Evolutionary conservation across 371 early-diverging fungal species (phyloP), one percentile per base, ranked within the genome.

Genomic region (Saksenaea vasiformis): DNA sequence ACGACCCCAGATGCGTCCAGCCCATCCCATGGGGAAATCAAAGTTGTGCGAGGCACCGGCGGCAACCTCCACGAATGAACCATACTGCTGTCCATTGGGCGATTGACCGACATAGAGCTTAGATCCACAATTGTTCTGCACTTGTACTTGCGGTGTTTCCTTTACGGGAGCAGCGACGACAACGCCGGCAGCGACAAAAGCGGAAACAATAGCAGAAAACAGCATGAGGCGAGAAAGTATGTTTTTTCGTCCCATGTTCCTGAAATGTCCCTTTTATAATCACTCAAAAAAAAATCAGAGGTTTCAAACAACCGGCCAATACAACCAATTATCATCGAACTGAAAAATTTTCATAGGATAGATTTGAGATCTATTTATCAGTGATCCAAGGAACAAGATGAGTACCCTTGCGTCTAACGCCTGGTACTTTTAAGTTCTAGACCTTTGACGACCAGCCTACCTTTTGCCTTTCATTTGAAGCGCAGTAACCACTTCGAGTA

Each of bases 1-100:
- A 57, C 79, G 74, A 35, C 69, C 79, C 76, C 74, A 79, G 31
- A 75, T 70, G 34, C 79, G 74, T 27, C 79, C 79, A 58, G 70
- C 73, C 79, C 79, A 79, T 64, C 68, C 19, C 15, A 43, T 28
- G 17, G 54, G 34, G 28, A 66, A 56, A 36, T 54, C 56, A 37
- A 66, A 66, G 27, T 60, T 60, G 37, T 66, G 66, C 19, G 56
- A 55, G 13, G 34, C 58, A 55, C 67, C 67, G 4, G 57, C 58
- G 10, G 54, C 24, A 1, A 67, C 59, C 15, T 62, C 41, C n/a
- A 60, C 58, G 8, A 60, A 55, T 15, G 54, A 34, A 27, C 68
- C 68, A 14, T 54, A 64, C 39, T 31, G 10, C 7, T 63, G 54
- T 11, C 68, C 68, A 56, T 68, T 68, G 36, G 64, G 27, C 27